Evolutionary conservation across 73 alveolate genomes (phyloP).

Genomic region (Loxodes magnus): DNA sequence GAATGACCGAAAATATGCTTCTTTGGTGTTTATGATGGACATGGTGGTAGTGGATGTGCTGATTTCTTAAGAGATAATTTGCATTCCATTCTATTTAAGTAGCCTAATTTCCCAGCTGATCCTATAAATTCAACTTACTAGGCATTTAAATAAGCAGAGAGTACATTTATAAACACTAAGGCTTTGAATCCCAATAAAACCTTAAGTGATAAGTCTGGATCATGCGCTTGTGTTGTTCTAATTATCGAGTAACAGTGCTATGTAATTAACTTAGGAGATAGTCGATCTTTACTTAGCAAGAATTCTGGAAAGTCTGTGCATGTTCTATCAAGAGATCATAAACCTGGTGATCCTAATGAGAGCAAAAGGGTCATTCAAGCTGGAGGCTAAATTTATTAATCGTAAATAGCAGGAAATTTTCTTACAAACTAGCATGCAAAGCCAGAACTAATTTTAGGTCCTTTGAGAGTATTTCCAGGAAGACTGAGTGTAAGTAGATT

Average conservation of each 20-base stretch:
- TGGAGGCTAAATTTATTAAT: slow-evolving; percentile 35
- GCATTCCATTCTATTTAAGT: slow-evolving; percentile 67
- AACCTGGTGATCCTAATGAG: slow-evolving; percentile 33
- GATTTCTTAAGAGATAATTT: slow-evolving; percentile 90
- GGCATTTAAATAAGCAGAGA: slow-evolving; percentile 89
- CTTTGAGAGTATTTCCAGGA: slow-evolving; percentile 84
- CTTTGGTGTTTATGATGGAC: slow-evolving; percentile 96
- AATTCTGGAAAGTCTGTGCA: slow-evolving; percentile 1
- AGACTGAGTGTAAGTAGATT: slow-evolving; percentile 53
- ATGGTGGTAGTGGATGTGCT: slow-evolving; percentile 96
- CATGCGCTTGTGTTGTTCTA: slow-evolving; percentile 57
- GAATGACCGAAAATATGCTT: slow-evolving; percentile 90
- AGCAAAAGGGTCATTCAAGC: slow-evolving; percentile 18
- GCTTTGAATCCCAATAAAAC: slow-evolving; percentile 31
- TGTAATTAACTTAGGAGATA: slow-evolving; percentile 4
- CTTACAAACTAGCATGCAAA: too few species aligned
- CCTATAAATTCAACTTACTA: slow-evolving; percentile 71
- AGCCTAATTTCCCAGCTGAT: slow-evolving; percentile 73
- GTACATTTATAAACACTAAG: slow-evolving; percentile 51
- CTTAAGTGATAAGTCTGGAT: slow-evolving; percentile 55
- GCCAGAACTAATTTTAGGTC: slow-evolving; percentile 66
- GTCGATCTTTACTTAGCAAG: slow-evolving; percentile 1
- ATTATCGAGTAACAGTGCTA: slow-evolving; percentile 30
- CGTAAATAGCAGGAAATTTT: slow-evolving; percentile 8
- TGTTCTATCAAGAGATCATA: slow-evolving; percentile 28